These are phyloP conservation scores for Terfezia claveryi DNA, from an alignment of 495 filamentous ascomycete species.

Conservation along the genomic window DNA sequence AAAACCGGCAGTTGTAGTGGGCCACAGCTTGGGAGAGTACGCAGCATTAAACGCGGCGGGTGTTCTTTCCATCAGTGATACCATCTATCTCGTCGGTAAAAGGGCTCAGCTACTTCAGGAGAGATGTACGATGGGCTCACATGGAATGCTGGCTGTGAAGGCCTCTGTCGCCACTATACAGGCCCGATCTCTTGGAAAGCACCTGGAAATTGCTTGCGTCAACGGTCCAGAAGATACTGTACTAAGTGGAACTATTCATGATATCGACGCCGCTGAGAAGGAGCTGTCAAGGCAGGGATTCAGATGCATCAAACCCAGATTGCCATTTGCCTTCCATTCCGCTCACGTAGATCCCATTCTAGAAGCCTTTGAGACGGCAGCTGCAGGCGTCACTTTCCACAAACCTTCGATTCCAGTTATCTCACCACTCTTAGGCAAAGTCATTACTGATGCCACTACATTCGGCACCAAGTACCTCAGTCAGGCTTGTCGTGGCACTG, in stretches of 20 bases:
- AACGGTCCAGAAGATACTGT: constrained; percentile 42
- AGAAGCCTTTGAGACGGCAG: constrained; percentile 38
- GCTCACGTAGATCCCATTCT: constrained; percentile 59
- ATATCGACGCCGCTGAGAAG: constrained; percentile 37
- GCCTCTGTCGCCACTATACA: constrained; percentile 17
- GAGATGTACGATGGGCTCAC: constrained; percentile 47
- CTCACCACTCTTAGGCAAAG: constrained; percentile 42
- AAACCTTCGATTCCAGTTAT: constrained; percentile 44
- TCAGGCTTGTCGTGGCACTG: constrained; percentile 44
- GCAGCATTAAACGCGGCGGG: constrained; percentile 65
- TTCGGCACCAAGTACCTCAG: constrained; percentile 41
- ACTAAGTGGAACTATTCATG: constrained; percentile 28
- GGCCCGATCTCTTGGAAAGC: constrained; percentile 8
- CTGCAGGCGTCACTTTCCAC: constrained; percentile 35
- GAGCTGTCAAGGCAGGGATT: constrained; percentile 32
- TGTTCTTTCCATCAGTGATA: constrained; percentile 54
- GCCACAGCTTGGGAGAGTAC: constrained; percentile 74
- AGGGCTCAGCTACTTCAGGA: constrained; percentile 55
- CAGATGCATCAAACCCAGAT: constrained; percentile 46
- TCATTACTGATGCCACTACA: constrained; percentile 31
- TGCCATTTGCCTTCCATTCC: constrained; percentile 68
- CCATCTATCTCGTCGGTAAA: constrained; percentile 57
- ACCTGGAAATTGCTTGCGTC: constrained; percentile 32
- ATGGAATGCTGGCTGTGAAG: constrained; percentile 42
- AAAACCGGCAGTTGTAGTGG: constrained; percentile 51